These are phyloP conservation scores for Globisporangium carolinianum DNA, from an alignment of 352 stramenopile genomes.

Conservation along the genomic window DNA sequence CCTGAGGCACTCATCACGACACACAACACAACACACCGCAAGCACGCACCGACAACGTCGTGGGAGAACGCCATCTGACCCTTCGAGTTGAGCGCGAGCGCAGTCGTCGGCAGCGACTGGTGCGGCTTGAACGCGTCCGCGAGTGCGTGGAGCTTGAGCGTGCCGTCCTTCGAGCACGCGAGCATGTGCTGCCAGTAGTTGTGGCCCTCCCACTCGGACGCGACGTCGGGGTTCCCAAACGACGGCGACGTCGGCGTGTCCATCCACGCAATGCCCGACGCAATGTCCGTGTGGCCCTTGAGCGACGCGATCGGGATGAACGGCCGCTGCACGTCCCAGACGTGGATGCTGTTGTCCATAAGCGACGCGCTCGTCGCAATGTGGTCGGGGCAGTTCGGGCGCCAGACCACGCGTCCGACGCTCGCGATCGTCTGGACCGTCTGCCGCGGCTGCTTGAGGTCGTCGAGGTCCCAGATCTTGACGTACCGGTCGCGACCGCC, in stretches of 20 bases:
- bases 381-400: constrained; percentile 69
- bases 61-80: constrained; percentile 80
- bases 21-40: constrained; percentile 2
- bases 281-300: constrained; percentile 80
- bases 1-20: too few species aligned
- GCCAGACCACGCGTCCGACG: constrained; percentile 74
- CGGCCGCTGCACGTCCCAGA: constrained; percentile 80
- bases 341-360: constrained; percentile 84
- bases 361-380: constrained; percentile 82
- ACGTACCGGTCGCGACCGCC: constrained; percentile 81
- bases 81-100: constrained; percentile 72
- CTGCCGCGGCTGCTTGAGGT: constrained; percentile 69
- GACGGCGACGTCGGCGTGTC: constrained; percentile 51
- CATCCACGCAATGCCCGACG: constrained; percentile 80
- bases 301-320: constrained; percentile 83
- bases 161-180: constrained; percentile 83
- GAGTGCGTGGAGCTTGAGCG: constrained; percentile 81
- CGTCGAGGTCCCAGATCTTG: constrained; percentile 78
- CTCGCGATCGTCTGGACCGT: constrained; percentile 86
- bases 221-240: constrained; percentile 17
- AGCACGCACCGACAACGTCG: constrained; percentile 62
- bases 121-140: constrained; percentile 79
- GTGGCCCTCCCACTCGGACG: constrained; percentile 57
- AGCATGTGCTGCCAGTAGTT: constrained; percentile 87
- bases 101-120: constrained; percentile 62